These are phyloP conservation scores for Aspergillus hancockii DNA, from an alignment of 495 filamentous ascomycete genomes.

Conservation along the genomic window DNA sequence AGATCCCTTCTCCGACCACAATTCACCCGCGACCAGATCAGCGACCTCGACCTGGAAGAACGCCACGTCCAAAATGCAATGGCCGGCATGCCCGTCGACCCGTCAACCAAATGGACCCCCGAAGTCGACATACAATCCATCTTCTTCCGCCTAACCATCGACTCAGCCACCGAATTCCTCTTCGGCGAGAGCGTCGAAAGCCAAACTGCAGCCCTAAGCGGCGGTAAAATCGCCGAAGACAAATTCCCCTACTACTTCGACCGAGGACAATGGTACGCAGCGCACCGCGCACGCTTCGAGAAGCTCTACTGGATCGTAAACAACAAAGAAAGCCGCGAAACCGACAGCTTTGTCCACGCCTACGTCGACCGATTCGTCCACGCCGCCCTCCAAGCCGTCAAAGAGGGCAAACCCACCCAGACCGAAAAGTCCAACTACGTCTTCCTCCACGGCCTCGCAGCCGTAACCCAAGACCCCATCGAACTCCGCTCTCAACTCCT, in stretches of 20 bases:
- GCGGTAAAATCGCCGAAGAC: constrained; percentile 26
- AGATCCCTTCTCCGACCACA: constrained; percentile 57
- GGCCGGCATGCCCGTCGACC: constrained; percentile 33
- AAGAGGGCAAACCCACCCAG: constrained; percentile 15
- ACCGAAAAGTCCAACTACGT: constrained; percentile 27
- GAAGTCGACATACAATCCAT: constrained; percentile 57
- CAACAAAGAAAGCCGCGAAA: constrained; percentile 46
- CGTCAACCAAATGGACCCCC: constrained; percentile 43
- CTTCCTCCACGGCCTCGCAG: constrained; percentile 43
- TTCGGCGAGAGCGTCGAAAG: constrained; percentile 59
- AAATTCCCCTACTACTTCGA: constrained; percentile 46
- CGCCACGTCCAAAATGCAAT: constrained; percentile 48
- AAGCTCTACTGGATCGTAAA: constrained; percentile 52
- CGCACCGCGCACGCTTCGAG: constrained; percentile 48
- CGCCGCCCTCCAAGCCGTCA: constrained; percentile 28
- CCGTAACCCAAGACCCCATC: constrained; percentile 39
- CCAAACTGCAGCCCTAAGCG: constrained; percentile 31
- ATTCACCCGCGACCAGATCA: constrained; percentile 54
- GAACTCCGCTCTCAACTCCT: constrained; percentile 61
- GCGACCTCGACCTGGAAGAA: constrained; percentile 55
- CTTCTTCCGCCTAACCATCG: constrained; percentile 66
- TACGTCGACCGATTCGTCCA: constrained; percentile 52
- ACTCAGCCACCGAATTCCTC: constrained; percentile 67
- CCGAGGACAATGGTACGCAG: constrained; percentile 37
- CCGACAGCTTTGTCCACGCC: constrained; percentile 48